Conservation (phyloP, 2,329 filamentous ascomycete species). For the Pseudocercospora crystallina region DNA sequence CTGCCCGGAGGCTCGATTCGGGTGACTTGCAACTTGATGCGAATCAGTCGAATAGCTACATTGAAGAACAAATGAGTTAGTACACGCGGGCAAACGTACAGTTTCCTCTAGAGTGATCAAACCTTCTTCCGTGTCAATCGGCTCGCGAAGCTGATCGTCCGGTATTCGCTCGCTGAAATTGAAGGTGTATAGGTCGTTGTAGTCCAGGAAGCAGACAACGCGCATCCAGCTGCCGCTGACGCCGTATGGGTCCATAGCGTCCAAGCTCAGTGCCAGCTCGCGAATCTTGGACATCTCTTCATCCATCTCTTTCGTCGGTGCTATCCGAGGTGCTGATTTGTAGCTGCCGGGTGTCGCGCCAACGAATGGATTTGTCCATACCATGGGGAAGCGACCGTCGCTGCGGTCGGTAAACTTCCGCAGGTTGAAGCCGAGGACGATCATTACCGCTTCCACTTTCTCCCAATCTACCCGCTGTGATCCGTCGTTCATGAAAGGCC, state of each 20-base stretch:
- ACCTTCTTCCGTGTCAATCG: conserved; percentile 61
- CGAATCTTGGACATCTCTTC: conserved; percentile 27
- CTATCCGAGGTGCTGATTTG: conserved; percentile 9
- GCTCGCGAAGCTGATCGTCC: conserved; percentile 41
- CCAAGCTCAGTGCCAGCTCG: conserved; percentile 45
- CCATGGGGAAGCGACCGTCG: conserved; percentile 49
- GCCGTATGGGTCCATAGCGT: conserved; percentile 66
- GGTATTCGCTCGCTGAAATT: conserved; percentile 58
- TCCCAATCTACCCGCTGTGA: conserved; percentile 71
- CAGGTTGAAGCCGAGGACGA: conserved; percentile 66
- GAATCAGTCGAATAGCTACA: conserved; percentile 64
- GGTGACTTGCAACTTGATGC: conserved; percentile 64
- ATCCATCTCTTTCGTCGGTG: conserved; percentile 16
- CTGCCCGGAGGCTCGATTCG: conserved; percentile 59
- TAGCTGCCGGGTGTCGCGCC: conserved; percentile 48
- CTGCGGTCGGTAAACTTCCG: conserved; percentile 43
- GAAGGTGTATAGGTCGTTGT: conserved; percentile 69
- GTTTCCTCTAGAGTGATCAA: conserved; percentile 32
- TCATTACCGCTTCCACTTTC: conserved; percentile 72
- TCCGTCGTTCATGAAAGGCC: conserved; percentile 68
- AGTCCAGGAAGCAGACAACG: conserved; percentile 58
- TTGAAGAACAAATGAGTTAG: conserved; percentile 14
- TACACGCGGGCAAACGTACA: conserved; percentile 26
- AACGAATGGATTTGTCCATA: conserved; percentile 59
- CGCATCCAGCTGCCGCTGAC: conserved; percentile 71